phyloP scores from a whole-genome alignment of 2,329 filamentous ascomycete genomes.

The Mariannaea sp. region DNA sequence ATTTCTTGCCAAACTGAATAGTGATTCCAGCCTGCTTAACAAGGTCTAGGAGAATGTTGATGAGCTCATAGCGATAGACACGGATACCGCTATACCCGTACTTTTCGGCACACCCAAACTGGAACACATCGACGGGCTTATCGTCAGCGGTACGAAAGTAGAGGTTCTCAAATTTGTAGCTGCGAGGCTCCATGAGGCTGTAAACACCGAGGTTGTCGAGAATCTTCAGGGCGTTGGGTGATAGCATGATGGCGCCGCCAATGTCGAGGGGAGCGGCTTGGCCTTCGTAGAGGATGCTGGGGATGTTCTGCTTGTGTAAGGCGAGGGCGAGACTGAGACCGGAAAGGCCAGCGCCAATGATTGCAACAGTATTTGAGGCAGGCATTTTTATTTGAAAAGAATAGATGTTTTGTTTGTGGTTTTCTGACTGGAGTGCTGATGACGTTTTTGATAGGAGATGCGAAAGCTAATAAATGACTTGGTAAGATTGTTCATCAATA shows the following conservation, averaged over 20 bases:
- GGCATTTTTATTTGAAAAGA: constrained; percentile 16
- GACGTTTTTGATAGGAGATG: not conserved
- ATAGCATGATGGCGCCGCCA: constrained; percentile 62
- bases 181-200: constrained; percentile 47
- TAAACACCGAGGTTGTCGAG: constrained; percentile 58
- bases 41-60: constrained; percentile 52
- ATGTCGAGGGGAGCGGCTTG: constrained; percentile 50
- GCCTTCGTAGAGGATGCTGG: constrained; percentile 57
- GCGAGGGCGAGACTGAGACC: constrained; percentile 61
- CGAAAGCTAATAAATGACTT: not conserved
- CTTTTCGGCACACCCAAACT: constrained; percentile 52
- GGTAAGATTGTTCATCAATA: not conserved
- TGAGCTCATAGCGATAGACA: constrained; percentile 57
- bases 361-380: constrained; percentile 30
- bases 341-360: constrained; percentile 45
- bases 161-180: constrained; percentile 57
- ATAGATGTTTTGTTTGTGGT: not conserved
- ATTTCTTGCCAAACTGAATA: constrained; percentile 55
- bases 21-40: constrained; percentile 47
- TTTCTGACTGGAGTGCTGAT: not conserved
- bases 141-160: constrained; percentile 48
- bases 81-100: constrained; percentile 60
- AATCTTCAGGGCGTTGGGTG: constrained; percentile 61
- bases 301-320: constrained; percentile 56
- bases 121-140: constrained; percentile 46